Evolutionary conservation across 75 land plant genomes (phyloP).

Genomic region (Pinus taeda): DNA sequence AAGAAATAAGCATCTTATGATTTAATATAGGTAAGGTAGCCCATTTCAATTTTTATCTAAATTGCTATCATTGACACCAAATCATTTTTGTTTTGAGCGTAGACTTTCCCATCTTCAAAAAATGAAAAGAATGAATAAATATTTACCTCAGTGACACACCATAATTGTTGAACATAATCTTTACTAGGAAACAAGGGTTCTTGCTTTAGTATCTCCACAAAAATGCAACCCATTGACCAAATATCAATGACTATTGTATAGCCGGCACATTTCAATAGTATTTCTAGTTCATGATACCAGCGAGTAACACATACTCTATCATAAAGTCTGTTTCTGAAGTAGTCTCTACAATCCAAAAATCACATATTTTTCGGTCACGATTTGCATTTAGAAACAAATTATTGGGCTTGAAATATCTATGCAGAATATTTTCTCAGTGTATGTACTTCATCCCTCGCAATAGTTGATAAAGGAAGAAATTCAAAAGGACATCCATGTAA

Average conservation of each 20-base stretch:
- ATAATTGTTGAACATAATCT: conserved; percentile 90
- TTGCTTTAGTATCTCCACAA: conserved; percentile 76
- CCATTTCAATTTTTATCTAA: not conserved
- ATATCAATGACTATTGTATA: conserved; percentile 88
- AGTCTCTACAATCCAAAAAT: conserved; percentile 94
- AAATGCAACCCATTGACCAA: conserved; percentile 94
- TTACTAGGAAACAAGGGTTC: conserved; percentile 83
- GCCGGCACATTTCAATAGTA: conserved; percentile 82
- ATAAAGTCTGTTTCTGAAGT: conserved; percentile 96
- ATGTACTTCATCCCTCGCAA: conserved; percentile 91
- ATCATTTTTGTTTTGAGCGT: not conserved
- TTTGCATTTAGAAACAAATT: conserved; percentile 92
- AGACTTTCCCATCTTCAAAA: not conserved
- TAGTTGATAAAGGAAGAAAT: conserved; percentile 88
- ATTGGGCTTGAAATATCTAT: conserved; percentile 92
- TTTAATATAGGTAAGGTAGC: not conserved
- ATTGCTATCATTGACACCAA: not conserved
- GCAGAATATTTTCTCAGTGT: conserved; percentile 88
- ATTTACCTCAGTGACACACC: conserved; percentile 82
- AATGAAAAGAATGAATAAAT: not conserved
- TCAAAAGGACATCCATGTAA: conserved; percentile 20
- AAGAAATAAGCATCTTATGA: not conserved
- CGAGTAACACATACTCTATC: conserved; percentile 99
- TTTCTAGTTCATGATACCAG: conserved; percentile 93
- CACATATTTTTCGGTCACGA: conserved; percentile 88